These are phyloP conservation scores for Monosiga brevicollis DNA, from an alignment of 78 protist species.

Conservation along the genomic window DNA sequence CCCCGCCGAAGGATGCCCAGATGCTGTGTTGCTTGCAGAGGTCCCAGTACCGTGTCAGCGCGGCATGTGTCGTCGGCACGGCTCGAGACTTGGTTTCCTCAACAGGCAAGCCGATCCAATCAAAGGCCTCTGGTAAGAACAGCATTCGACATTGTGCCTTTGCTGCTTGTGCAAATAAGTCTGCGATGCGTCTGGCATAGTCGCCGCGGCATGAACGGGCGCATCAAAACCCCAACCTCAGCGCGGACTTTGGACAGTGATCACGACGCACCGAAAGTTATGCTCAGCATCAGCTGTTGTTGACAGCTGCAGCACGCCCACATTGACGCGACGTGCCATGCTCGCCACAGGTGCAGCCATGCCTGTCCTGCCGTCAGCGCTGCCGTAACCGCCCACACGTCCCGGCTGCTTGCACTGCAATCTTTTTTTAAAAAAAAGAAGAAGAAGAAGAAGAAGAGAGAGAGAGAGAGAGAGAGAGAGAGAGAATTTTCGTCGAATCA, in stretches of 20 bases:
- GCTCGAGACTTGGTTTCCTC: not conserved
- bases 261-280: no score
- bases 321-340: not conserved
- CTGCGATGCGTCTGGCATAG: not conserved
- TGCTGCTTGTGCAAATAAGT: not conserved
- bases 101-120: conserved; percentile 7
- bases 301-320: conserved; percentile 9
- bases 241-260: no score
- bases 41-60: not conserved
- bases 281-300: not conserved
- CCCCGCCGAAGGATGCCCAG: conserved; percentile 49
- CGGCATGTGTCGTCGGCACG: conserved; percentile 10
- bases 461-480: no score
- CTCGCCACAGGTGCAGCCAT: no score
- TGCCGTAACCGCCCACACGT: no score
- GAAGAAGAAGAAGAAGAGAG: no score
- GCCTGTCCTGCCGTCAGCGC: no score
- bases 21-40: conserved; percentile 13
- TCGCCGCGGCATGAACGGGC: no score
- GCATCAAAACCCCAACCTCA: no score
- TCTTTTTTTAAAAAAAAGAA: no score
- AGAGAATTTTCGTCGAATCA: no score
- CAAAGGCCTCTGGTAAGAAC: conserved; percentile 40
- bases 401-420: no score
- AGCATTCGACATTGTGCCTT: conserved; percentile 4